Evolutionary conservation across 768 basidiomycete species (phyloP).

Genomic region (Xerocomus spinulosus): DNA sequence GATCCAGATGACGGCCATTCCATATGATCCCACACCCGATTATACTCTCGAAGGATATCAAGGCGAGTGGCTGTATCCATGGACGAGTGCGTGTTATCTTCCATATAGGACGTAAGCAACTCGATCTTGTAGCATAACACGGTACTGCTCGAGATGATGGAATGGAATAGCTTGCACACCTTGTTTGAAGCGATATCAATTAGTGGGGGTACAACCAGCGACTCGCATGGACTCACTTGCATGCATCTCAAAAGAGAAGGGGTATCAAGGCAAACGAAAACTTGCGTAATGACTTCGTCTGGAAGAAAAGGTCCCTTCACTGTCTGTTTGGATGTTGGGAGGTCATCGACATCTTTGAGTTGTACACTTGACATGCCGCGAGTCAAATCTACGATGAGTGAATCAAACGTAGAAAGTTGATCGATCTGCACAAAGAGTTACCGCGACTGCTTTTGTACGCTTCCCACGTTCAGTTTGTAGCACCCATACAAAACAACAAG

Average conservation of each 20-base stretch:
- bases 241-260: constrained; percentile 25
- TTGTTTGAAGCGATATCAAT: constrained; percentile 3
- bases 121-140: constrained; percentile 30
- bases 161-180: constrained; percentile 31
- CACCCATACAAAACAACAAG: too few species aligned
- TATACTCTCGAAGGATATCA: constrained; percentile 23
- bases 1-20: constrained; percentile 11
- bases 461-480: too few species aligned
- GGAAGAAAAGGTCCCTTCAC: constrained; percentile 26
- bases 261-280: constrained; percentile 28
- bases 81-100: constrained; percentile 16
- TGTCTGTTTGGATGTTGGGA: too few species aligned
- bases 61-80: constrained; percentile 23
- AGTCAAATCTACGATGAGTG: too few species aligned
- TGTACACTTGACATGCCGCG: too few species aligned
- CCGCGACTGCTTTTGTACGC: too few species aligned
- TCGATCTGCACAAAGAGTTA: too few species aligned
- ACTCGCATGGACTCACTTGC: constrained; percentile 17
- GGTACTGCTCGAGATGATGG: constrained; percentile 22
- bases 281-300: constrained; percentile 26
- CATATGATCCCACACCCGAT: constrained; percentile 28
- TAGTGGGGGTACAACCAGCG: background rate
- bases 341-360: too few species aligned
- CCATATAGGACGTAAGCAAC: constrained; percentile 27
- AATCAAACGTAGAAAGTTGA: too few species aligned